Conservation (phyloP, 768 basidiomycete species). For the Thelephora aurantiotincta region DNA sequence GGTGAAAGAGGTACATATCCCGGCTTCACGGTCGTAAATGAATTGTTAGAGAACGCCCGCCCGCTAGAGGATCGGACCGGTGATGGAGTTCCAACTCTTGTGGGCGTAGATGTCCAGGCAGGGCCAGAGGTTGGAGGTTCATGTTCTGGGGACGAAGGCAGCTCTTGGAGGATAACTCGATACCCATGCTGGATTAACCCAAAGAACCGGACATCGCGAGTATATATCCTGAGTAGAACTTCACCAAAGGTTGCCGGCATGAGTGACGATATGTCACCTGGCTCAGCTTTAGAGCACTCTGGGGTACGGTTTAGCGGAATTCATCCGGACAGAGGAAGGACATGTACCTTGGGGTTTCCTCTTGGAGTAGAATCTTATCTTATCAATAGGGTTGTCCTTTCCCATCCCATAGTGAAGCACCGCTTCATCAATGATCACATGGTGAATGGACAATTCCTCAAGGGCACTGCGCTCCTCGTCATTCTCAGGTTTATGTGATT, state of each 20-base stretch:
- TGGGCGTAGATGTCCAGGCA: not conserved
- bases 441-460: conserved; percentile 23
- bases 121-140: not conserved
- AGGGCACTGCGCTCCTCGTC: conserved; percentile 13
- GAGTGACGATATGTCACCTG: conserved; percentile 48
- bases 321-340: not conserved
- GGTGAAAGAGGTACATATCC: conserved; percentile 2
- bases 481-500: conserved; percentile 4
- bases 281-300: conserved; percentile 31
- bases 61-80: not conserved
- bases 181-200: conserved; percentile 61
- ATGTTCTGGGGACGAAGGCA: conserved; percentile 1
- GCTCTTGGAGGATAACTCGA: conserved; percentile 24
- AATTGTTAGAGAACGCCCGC: not conserved
- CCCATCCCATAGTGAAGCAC: conserved; percentile 71
- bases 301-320: not conserved
- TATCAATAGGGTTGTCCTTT: conserved; percentile 52
- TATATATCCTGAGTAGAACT: conserved; percentile 53
- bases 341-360: conserved; percentile 36
- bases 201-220: conserved; percentile 41
- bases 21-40: conserved; percentile 7
- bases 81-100: not conserved
- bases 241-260: conserved; percentile 59
- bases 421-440: conserved; percentile 52
- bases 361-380: conserved; percentile 65